phyloP scores from a whole-genome alignment of 2,329 filamentous ascomycete species.

The Metarhizium humberi region DNA sequence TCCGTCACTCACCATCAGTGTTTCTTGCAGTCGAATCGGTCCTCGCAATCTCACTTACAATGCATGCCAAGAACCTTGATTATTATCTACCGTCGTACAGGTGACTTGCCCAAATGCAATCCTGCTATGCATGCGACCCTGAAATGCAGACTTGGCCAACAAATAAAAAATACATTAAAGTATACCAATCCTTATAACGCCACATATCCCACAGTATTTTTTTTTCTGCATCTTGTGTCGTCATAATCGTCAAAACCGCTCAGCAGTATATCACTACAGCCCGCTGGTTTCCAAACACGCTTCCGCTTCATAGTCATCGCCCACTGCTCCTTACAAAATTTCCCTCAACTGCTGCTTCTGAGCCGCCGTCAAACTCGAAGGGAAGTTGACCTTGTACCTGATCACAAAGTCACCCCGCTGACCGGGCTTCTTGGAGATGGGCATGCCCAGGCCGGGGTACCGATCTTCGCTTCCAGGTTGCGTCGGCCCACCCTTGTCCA shows the following conservation, averaged over 20 bases:
- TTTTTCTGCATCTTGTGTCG: background rate
- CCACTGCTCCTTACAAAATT: slow-evolving; percentile 47
- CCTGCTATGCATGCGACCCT: background rate
- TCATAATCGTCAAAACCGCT: slow-evolving; percentile 1
- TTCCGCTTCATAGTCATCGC: background rate
- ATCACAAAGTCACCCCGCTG: slow-evolving; percentile 83
- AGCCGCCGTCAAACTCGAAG: slow-evolving; percentile 59
- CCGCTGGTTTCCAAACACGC: slow-evolving; percentile 1
- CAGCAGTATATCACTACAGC: background rate
- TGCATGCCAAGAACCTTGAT: background rate
- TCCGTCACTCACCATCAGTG: background rate
- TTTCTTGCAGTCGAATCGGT: background rate
- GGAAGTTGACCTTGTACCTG: slow-evolving; percentile 89
- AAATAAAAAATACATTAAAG: background rate
- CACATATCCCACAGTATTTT: background rate
- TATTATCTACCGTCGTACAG: background rate
- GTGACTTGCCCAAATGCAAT: background rate
- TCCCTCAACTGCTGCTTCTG: slow-evolving; percentile 79
- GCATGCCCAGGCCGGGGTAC: slow-evolving; percentile 88
- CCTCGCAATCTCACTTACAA: background rate
- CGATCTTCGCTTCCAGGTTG: slow-evolving; percentile 72
- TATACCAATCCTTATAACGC: slow-evolving; percentile 1
- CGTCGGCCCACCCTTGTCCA: slow-evolving; percentile 77
- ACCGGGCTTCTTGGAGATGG: slow-evolving; percentile 78
- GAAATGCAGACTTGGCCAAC: background rate